Evolutionary conservation across 805 yeast species (phyloP).

Genomic region (Candida arabinofermentans): DNA sequence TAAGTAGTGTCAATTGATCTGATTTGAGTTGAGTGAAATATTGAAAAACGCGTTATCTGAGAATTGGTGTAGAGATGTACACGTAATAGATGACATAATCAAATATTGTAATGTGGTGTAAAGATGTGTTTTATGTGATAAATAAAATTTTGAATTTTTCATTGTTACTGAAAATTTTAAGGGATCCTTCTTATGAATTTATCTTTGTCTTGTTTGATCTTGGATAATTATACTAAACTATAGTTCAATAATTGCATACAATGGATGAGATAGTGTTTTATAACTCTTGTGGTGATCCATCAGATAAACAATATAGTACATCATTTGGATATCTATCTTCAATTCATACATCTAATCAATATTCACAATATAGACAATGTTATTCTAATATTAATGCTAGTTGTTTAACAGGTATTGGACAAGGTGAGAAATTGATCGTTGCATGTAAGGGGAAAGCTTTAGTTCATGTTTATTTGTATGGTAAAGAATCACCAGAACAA

Average conservation of each 20-base stretch:
- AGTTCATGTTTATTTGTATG: slow-evolving; percentile 66
- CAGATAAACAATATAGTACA: slow-evolving; percentile 35
- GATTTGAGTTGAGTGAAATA: too few species aligned
- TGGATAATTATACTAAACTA: too few species aligned
- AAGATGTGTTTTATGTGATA: too few species aligned
- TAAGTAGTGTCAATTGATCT: too few species aligned
- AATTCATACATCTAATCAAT: slow-evolving; percentile 43
- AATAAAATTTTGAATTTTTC: too few species aligned
- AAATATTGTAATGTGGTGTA: too few species aligned
- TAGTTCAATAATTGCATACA: background rate
- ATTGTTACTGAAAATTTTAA: too few species aligned
- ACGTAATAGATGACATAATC: too few species aligned
- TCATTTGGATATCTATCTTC: slow-evolving; percentile 37
- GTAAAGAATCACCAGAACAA: slow-evolving; percentile 71
- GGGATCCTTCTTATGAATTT: too few species aligned
- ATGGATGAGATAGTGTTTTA: slow-evolving; percentile 54
- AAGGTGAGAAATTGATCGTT: slow-evolving; percentile 52
- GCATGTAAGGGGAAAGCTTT: slow-evolving; percentile 72
- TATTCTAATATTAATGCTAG: slow-evolving; percentile 44
- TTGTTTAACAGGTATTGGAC: slow-evolving; percentile 41
- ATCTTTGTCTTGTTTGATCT: too few species aligned
- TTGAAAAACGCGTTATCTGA: too few species aligned
- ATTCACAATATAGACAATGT: slow-evolving; percentile 50
- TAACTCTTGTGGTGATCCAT: slow-evolving; percentile 41
- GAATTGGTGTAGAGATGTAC: too few species aligned